phyloP scores from a whole-genome alignment of 352 stramenopile genomes.

The Globisporangium uncinulatum region DNA sequence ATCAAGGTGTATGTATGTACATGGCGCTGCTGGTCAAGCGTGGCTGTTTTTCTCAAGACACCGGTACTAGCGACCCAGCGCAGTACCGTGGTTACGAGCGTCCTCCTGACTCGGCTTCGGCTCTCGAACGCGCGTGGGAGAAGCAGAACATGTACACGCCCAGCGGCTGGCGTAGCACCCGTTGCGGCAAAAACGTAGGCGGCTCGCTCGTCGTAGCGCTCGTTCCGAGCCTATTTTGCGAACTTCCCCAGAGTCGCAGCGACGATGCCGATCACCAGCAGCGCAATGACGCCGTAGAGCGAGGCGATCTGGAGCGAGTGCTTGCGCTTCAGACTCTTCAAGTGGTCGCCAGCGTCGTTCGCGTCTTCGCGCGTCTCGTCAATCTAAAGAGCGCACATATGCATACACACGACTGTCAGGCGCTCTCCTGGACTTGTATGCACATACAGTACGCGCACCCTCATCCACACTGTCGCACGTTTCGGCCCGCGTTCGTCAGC shows the following conservation, averaged over 20 bases:
- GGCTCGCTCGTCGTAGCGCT: too few relatives aligned
- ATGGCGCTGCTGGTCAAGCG: too few relatives aligned
- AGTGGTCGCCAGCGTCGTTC: constrained; percentile 48
- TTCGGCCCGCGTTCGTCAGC: constrained; percentile 58
- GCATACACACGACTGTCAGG: neutral
- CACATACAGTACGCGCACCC: neutral
- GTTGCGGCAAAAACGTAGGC: too few relatives aligned
- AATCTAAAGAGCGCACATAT: constrained; percentile 20
- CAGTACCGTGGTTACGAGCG: too few relatives aligned
- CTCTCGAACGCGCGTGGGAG: too few relatives aligned
- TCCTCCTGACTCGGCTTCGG: too few relatives aligned
- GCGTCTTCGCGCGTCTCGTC: constrained; percentile 65
- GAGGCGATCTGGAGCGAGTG: constrained; percentile 62
- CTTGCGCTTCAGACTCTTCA: constrained; percentile 79
- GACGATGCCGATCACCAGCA: constrained; percentile 62
- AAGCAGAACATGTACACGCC: too few relatives aligned
- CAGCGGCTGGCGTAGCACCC: too few relatives aligned
- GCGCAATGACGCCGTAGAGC: constrained; percentile 69
- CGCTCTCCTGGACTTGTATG: neutral
- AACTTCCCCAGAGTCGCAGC: constrained; percentile 55
- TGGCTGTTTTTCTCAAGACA: too few relatives aligned
- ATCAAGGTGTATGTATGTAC: too few relatives aligned
- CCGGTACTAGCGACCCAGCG: too few relatives aligned
- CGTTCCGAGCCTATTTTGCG: neutral
- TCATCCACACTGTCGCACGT: constrained; percentile 31